Conservation (phyloP, 306 rosid species). For the Gillenia trifoliata region DNA sequence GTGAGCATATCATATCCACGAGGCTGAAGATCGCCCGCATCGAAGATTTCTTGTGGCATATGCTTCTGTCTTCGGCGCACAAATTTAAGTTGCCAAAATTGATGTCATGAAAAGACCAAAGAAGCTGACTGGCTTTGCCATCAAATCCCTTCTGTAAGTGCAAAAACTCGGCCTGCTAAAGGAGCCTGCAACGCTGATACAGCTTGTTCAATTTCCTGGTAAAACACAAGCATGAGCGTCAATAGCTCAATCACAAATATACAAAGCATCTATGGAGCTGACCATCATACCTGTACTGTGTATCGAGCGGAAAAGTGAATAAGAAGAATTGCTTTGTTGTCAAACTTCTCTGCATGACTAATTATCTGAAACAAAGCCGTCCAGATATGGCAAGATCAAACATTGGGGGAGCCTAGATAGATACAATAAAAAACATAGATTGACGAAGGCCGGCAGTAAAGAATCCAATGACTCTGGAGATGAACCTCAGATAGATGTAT, state of each 20-base stretch:
- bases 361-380: conserved; percentile 50
- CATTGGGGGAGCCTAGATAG: neutral
- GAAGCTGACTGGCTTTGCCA: neutral
- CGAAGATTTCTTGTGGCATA: neutral
- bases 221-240: neutral
- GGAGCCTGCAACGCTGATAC: conserved; percentile 48
- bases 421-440: neutral
- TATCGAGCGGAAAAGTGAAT: conserved; percentile 91
- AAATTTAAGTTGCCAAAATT: neutral
- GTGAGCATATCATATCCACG: neutral
- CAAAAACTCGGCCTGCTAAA: conserved; percentile 67
- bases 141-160: conserved; percentile 81
- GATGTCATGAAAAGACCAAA: neutral
- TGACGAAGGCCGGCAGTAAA: neutral
- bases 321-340: conserved; percentile 79
- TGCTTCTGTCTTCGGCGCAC: neutral
- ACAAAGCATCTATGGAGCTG: neutral
- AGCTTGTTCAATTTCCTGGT: conserved; percentile 86
- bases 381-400: conserved; percentile 3
- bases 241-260: neutral
- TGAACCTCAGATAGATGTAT: conserved; percentile 80
- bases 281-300: conserved; percentile 44
- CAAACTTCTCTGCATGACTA: conserved; percentile 54
- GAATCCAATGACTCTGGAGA: neutral
- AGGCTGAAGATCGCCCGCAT: conserved; percentile 1